phyloP scores from a whole-genome alignment of 371 early-diverging fungal genomes.

The Rhizomucor pusillus region DNA sequence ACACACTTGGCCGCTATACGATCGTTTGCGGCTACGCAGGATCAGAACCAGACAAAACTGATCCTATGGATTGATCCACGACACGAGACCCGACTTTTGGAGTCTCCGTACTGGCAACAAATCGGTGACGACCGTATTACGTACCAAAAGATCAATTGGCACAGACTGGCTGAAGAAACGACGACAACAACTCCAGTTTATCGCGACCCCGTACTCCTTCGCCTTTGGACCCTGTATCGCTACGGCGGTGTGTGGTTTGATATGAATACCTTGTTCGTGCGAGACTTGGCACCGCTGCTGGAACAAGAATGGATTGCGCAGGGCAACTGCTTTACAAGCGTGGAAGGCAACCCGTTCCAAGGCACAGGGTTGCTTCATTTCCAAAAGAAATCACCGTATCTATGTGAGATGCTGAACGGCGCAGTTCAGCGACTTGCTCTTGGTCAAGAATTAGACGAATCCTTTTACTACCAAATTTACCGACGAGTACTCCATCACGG shows the following conservation, averaged over 20 bases:
- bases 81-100: conserved; percentile 16
- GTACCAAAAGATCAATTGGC: conserved; percentile 14
- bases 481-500: conserved; percentile 26
- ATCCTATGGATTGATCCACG: conserved; percentile 40
- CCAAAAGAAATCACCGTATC: conserved; percentile 28
- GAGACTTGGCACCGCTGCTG: conserved; percentile 39
- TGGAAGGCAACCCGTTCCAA: conserved; percentile 27
- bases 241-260: conserved; percentile 56
- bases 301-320: conserved; percentile 47
- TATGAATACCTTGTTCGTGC: conserved; percentile 36
- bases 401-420: conserved; percentile 39
- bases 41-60: conserved; percentile 22
- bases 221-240: conserved; percentile 36
- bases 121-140: conserved; percentile 10
- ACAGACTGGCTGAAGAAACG: neutral
- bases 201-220: conserved; percentile 10
- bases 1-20: conserved; percentile 34
- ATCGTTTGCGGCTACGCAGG: conserved; percentile 47
- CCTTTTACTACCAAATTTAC: conserved; percentile 29
- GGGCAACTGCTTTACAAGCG: conserved; percentile 30
- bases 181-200: neutral
- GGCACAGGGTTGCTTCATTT: conserved; percentile 32
- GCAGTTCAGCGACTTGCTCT: neutral
- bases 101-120: conserved; percentile 23
- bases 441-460: neutral